A percentile compares a stretch with the other conserved stretches of the same genome.
Evolutionary conservation across 495 filamentous ascomycete genomes (phyloP).

Genomic region (Chaetomidium leptoderma): DNA sequence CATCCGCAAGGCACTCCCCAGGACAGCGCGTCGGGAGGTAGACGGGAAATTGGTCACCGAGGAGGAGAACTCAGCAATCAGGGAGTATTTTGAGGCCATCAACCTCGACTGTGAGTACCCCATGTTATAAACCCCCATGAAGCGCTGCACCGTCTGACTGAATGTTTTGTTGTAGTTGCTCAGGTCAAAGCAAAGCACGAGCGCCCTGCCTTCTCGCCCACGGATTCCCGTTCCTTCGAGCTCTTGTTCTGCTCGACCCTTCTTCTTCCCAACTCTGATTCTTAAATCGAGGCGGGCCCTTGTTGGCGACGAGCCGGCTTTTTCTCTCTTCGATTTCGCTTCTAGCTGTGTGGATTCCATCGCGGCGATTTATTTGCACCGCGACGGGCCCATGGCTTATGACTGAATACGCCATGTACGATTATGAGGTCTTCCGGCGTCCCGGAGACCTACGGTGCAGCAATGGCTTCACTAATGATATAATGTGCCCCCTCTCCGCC

Average conservation of each 20-base stretch:
- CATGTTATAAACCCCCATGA: not conserved
- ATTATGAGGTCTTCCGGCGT: slow-evolving; percentile 1
- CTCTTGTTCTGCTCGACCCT: slow-evolving; percentile 60
- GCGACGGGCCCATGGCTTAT: slow-evolving; percentile 1
- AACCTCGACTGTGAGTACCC: slow-evolving; percentile 54
- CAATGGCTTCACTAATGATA: slow-evolving; percentile 13
- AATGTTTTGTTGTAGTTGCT: slow-evolving; percentile 22
- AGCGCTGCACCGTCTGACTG: not conserved
- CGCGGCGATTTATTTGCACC: not conserved
- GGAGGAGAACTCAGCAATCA: slow-evolving; percentile 49
- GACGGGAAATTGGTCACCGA: slow-evolving; percentile 54
- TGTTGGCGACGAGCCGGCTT: not conserved
- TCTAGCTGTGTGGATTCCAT: not conserved
- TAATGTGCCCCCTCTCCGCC: not conserved
- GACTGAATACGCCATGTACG: slow-evolving; percentile 14
- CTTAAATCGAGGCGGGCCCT: not conserved
- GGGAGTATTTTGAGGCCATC: slow-evolving; percentile 59
- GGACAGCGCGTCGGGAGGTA: slow-evolving; percentile 47
- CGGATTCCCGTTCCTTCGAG: slow-evolving; percentile 63
- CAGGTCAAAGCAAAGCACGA: slow-evolving; percentile 39
- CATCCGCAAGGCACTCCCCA: slow-evolving; percentile 67
- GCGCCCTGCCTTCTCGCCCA: slow-evolving; percentile 55
- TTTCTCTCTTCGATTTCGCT: not conserved
- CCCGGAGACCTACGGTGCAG: slow-evolving; percentile 1
- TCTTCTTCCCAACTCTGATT: slow-evolving; percentile 43